Percentiles rank a stretch among this genome's conserved stretches.
Conservation (phyloP, 1,139 yeast species). For the Yarrowia galli region DNA sequence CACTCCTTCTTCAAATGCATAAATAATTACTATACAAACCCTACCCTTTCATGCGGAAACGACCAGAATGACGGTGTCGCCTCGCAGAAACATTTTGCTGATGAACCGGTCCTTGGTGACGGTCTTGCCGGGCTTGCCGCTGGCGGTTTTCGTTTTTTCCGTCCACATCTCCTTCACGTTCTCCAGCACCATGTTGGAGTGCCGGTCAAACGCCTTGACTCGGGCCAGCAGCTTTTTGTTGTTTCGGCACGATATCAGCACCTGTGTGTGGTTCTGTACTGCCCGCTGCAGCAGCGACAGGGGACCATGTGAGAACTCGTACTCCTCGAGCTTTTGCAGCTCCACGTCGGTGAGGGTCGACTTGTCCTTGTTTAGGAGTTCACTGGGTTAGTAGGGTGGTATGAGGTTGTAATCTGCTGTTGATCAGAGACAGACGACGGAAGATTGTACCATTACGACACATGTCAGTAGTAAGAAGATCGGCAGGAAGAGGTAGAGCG, state of each 20-base stretch:
- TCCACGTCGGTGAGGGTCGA: constrained; percentile 83
- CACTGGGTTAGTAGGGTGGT: constrained; percentile 38
- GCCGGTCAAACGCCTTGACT: constrained; percentile 95
- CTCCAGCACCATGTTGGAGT: constrained; percentile 89
- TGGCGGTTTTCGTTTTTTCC: constrained; percentile 67
- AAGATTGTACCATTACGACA: too few relatives aligned
- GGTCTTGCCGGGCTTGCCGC: constrained; percentile 74
- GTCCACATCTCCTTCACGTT: constrained; percentile 94
- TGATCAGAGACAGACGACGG: too few relatives aligned
- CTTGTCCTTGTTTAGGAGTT: constrained; percentile 38
- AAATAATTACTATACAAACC: constrained; percentile 38
- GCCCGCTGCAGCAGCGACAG: constrained; percentile 84
- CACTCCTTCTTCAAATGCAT: constrained; percentile 11
- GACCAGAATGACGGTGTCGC: constrained; percentile 91
- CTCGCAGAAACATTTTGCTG: constrained; percentile 88
- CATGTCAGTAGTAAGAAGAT: too few relatives aligned
- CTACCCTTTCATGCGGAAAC: constrained; percentile 49
- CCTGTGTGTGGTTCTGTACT: constrained; percentile 73
- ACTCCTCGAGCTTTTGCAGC: constrained; percentile 82
- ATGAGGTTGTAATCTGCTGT: too few relatives aligned
- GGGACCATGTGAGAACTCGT: constrained; percentile 91
- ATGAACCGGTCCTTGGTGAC: constrained; percentile 84
- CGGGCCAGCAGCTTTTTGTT: constrained; percentile 90
- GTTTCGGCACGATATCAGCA: constrained; percentile 88
- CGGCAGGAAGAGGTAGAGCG: too few relatives aligned